phyloP scores from a whole-genome alignment of 768 basidiomycete genomes.

The Suillus lakei region DNA sequence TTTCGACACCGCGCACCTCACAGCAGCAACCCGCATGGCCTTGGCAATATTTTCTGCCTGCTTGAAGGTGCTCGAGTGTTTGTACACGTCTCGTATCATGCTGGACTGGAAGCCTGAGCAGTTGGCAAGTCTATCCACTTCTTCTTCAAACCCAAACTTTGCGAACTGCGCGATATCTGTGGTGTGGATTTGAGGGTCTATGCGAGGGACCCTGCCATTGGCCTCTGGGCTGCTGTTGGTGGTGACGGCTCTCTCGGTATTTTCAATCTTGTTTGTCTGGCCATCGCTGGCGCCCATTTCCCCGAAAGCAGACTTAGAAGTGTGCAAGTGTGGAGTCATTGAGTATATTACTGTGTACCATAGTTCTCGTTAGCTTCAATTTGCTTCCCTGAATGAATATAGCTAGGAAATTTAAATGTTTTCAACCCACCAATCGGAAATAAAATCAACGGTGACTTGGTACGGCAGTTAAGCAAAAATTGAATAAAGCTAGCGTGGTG shows the following conservation, averaged over 20 bases:
- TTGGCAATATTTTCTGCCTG: neutral
- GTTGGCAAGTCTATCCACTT: no score
- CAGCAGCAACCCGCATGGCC: neutral
- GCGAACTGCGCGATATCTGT: neutral
- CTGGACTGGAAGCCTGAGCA: no score
- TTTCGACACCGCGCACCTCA: neutral
- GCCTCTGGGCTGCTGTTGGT: neutral
- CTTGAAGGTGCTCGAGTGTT: no score
- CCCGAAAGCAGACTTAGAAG: neutral
- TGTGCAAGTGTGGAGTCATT: conserved; percentile 45
- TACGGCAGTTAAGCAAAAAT: neutral
- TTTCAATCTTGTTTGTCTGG: neutral
- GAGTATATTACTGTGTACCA: conserved; percentile 32
- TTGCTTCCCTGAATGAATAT: no score
- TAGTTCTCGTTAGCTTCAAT: neutral
- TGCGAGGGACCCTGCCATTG: neutral
- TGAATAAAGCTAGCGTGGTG: neutral
- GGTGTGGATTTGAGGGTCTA: neutral
- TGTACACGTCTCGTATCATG: no score
- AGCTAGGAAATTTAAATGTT: neutral
- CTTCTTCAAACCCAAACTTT: no score
- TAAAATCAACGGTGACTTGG: neutral
- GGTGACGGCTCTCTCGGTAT: neutral
- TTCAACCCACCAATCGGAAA: conserved; percentile 1
- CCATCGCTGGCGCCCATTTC: neutral